Evolutionary conservation across 129 eudicot species (phyloP).

Genomic region (Sambucus nigra): DNA sequence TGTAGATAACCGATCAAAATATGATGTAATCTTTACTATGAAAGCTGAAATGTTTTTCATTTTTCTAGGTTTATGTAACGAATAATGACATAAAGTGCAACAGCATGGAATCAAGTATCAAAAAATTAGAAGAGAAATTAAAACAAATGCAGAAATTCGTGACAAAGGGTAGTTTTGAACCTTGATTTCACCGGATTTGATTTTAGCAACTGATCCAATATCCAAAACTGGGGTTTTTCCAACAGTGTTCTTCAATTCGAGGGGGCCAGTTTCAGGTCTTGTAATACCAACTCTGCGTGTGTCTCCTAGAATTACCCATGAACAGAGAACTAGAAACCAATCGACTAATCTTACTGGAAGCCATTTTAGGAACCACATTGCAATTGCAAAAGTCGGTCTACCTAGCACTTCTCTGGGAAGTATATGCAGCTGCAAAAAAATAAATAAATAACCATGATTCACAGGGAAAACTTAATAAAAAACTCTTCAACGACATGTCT

Average conservation of each 20-base stretch:
- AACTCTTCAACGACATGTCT: too few species aligned
- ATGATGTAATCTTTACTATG: too few species aligned
- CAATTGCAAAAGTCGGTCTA: constrained; percentile 19
- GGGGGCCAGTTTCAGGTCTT: constrained; percentile 34
- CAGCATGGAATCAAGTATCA: background rate
- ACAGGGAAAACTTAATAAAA: too few species aligned
- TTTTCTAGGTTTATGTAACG: background rate
- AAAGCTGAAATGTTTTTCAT: background rate
- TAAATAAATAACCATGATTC: background rate
- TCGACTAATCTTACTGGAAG: constrained; percentile 28
- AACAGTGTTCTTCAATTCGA: constrained; percentile 13
- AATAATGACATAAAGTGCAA: background rate
- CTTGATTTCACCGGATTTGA: constrained; percentile 32
- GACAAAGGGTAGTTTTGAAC: background rate
- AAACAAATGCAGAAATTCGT: background rate
- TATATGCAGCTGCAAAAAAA: constrained; percentile 24
- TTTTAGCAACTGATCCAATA: constrained; percentile 29
- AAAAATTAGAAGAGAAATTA: too few species aligned
- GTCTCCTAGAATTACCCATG: constrained; percentile 24
- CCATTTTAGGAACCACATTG: constrained; percentile 23
- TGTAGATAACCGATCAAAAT: too few species aligned
- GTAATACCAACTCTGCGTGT: constrained; percentile 18
- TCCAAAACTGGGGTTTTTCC: constrained; percentile 38
- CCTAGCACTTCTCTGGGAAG: constrained; percentile 35
- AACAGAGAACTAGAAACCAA: constrained; percentile 8